Base-by-base conservation (phyloP, 805 yeast species). In the Kregervanrija delftensis region DNA sequence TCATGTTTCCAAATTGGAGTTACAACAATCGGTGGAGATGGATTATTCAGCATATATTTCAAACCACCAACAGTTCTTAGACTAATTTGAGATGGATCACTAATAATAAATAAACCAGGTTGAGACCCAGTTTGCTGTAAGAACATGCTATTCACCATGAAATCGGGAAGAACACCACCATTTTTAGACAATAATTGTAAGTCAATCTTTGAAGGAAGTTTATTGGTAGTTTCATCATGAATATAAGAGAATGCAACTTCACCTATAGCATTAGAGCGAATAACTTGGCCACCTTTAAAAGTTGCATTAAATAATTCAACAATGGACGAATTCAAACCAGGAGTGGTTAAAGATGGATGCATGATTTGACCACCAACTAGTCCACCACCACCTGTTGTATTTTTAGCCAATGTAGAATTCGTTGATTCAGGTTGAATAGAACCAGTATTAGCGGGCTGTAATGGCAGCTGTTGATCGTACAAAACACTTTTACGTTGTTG, bases 1-100 rank as follows among this genome's bases (percentile, higher is more conserved):
- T 90, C 96, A 59, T 83, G 84, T 58, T 89, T 84, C 98, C 98
- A 93, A 38, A 83, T 77, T 36, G 96, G 96, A 35, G 79, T 72
- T 39, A 91, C 72, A 30, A 76, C 62, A 22, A 91, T 63, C 11
- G 98, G 97, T 9, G 82, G 77, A 12, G 66, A 60, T 46, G 71
- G 66, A 44, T 70, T 66, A 36, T 73, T 72, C 41, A 77, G 58
- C 59, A 83, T 71, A 59, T 90, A 91, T 60, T 86, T 86, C 53
- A 90, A 66, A 0, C 90, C 96, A 28, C 95, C 95, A 33, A 85
- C 69, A 1, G 95, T 83, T 55, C 79, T 78, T 36, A 80, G 72
- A 34, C 76, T 62, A 37, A 84, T 78, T 39, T 72, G 69, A 4
- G 65, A 62, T 16, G 82, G 78, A 42, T 70, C 67, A 13, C 74